phyloP scores from a whole-genome alignment of 2,329 filamentous ascomycete species.

The Penicillium palitans region DNA sequence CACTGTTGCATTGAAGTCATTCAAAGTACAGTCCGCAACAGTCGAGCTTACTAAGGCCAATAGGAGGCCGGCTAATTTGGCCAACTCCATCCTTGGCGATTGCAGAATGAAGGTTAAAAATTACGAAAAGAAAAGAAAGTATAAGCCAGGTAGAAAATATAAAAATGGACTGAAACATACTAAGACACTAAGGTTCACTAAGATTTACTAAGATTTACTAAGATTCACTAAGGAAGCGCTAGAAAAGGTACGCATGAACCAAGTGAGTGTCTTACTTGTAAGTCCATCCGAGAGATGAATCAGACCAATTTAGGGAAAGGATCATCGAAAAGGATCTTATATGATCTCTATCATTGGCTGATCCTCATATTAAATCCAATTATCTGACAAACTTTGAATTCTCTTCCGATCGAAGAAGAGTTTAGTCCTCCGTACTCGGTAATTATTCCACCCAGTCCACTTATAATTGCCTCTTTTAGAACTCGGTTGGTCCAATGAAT shows the following conservation, averaged over 20 bases:
- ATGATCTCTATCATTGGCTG: not conserved
- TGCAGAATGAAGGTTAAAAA: too few species aligned
- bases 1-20: not conserved
- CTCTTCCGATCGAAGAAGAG: not conserved
- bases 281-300: not conserved
- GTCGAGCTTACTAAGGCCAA: not conserved
- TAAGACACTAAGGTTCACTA: not conserved
- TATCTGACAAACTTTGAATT: not conserved
- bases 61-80: not conserved
- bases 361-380: not conserved
- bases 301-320: not conserved
- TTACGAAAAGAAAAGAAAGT: not conserved
- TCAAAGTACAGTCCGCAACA: not conserved
- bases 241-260: not conserved
- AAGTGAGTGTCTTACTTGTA: not conserved
- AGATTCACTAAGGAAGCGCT: not conserved
- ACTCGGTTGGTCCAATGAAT: not conserved
- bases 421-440: too few species aligned
- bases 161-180: not conserved
- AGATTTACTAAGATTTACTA: not conserved
- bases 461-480: too few species aligned
- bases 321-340: not conserved
- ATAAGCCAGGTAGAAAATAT: not conserved
- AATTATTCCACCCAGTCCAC: too few species aligned
- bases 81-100: not conserved